These are phyloP conservation scores for Epichloe hybrida DNA, from an alignment of 2,329 filamentous ascomycete species.

Conservation along the genomic window DNA sequence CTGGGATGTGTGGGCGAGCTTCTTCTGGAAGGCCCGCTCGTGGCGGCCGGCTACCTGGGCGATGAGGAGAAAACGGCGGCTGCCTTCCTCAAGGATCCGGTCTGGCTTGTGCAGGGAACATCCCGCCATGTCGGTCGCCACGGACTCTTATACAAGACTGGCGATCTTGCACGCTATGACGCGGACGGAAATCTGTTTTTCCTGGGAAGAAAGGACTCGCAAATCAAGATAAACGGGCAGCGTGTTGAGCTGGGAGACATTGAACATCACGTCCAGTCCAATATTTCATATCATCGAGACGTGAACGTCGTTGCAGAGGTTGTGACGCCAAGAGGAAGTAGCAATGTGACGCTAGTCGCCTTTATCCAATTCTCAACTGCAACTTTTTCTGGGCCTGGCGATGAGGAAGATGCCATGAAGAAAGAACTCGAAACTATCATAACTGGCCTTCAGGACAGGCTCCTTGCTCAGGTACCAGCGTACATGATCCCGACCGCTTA, in stretches of 20 bases:
- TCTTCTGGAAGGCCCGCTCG: conserved; percentile 26
- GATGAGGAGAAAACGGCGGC: conserved; percentile 29
- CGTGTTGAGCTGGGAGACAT: conserved; percentile 26
- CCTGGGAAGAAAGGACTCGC: conserved; percentile 28
- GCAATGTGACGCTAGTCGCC: background rate
- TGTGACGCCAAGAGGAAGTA: background rate
- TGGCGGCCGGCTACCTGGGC: conserved; percentile 36
- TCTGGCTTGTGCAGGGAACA: conserved; percentile 17
- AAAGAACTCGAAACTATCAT: background rate
- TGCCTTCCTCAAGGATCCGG: conserved; percentile 29
- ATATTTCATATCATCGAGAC: conserved; percentile 28
- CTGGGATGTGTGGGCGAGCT: conserved; percentile 20
- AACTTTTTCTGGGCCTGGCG: background rate
- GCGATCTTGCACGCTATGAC: conserved; percentile 17
- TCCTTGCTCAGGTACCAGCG: background rate
- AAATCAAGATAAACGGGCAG: conserved; percentile 40
- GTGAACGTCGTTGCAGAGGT: conserved; percentile 4
- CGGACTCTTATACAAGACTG: conserved; percentile 21
- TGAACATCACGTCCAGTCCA: conserved; percentile 6
- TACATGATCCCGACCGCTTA: conserved; percentile 5
- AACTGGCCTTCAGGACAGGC: background rate
- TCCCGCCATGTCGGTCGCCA: conserved; percentile 19
- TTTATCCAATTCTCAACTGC: conserved; percentile 1
- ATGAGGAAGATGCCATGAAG: background rate
- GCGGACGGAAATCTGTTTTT: conserved; percentile 16